Evolutionary conservation across 2,329 filamentous ascomycete genomes (phyloP).

Genomic region (Pseudogymnoascus sp.): DNA sequence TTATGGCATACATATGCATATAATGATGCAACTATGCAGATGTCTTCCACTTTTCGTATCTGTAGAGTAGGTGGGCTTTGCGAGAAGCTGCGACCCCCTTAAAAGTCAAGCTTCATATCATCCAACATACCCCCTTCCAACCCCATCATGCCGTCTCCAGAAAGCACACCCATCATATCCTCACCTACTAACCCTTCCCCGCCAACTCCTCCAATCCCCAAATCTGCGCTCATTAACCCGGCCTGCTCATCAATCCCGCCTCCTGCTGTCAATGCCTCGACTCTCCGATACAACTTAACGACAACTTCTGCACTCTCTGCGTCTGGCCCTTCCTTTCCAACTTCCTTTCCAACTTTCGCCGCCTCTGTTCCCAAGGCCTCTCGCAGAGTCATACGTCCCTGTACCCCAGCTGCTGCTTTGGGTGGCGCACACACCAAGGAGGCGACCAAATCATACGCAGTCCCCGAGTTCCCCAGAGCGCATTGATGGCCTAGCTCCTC

Average conservation of each 20-base stretch:
- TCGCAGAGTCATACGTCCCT: conserved; percentile 24
- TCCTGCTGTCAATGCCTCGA: conserved; percentile 21
- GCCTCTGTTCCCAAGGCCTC: conserved; percentile 20
- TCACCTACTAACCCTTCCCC: background rate
- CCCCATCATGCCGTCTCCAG: conserved; percentile 9
- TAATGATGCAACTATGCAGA: background rate
- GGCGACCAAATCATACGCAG: conserved; percentile 61
- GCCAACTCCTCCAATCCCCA: background rate
- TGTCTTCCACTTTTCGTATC: background rate
- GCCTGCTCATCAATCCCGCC: conserved; percentile 11
- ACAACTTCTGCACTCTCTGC: conserved; percentile 20
- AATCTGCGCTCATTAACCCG: background rate
- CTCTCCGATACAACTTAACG: conserved; percentile 24
- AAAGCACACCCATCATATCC: conserved; percentile 10
- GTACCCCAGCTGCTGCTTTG: conserved; percentile 15
- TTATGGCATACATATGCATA: background rate
- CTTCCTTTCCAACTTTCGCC: background rate
- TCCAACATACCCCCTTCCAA: conserved; percentile 12
- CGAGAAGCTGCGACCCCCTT: background rate
- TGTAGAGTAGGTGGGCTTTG: background rate
- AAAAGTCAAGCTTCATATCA: conserved; percentile 12
- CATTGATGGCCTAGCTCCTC: conserved; percentile 59
- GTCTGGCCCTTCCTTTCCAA: background rate
- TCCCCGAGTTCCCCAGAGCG: conserved; percentile 47
- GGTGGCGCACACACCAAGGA: conserved; percentile 61